Evolutionary conservation across 495 filamentous ascomycete species (phyloP).

Genomic region (Podospora bellae-mahoneyi): DNA sequence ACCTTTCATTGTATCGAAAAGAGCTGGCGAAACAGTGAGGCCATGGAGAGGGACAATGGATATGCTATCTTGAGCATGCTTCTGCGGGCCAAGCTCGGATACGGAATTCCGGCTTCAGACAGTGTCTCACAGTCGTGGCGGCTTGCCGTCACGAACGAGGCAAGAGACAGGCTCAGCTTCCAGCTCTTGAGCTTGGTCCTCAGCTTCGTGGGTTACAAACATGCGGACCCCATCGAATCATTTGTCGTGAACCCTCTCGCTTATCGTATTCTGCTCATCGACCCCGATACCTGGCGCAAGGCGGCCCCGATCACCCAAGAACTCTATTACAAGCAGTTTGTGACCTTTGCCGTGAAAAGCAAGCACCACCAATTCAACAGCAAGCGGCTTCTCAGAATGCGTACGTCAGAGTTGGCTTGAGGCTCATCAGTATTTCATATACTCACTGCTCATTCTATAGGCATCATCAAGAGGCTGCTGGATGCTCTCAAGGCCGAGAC

Average conservation of each 20-base stretch:
- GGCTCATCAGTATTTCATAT: constrained; percentile 9
- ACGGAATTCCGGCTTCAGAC: constrained; percentile 43
- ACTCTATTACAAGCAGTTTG: constrained; percentile 89
- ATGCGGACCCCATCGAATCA: constrained; percentile 70
- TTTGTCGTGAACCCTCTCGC: constrained; percentile 94
- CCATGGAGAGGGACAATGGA: constrained; percentile 93
- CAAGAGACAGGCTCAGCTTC: constrained; percentile 61
- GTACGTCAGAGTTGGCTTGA: constrained; percentile 54
- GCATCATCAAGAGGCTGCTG: constrained; percentile 82
- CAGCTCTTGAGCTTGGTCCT: constrained; percentile 74
- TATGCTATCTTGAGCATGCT: constrained; percentile 82
- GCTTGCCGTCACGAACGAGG: constrained; percentile 45
- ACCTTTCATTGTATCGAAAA: constrained; percentile 78
- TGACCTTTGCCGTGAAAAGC: constrained; percentile 75
- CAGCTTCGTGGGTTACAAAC: constrained; percentile 81
- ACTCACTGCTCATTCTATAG: constrained; percentile 44
- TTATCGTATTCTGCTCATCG: constrained; percentile 85
- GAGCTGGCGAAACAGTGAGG: constrained; percentile 96
- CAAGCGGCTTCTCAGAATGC: constrained; percentile 79
- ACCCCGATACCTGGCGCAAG: constrained; percentile 87
- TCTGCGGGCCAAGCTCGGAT: constrained; percentile 71
- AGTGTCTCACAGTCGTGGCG: constrained; percentile 36
- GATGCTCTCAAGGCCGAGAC: constrained; percentile 84
- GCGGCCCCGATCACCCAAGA: constrained; percentile 69
- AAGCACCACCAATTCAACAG: constrained; percentile 90